Conservation (phyloP, 108 stramenopile species). For the Licmophora abbreviata region DNA sequence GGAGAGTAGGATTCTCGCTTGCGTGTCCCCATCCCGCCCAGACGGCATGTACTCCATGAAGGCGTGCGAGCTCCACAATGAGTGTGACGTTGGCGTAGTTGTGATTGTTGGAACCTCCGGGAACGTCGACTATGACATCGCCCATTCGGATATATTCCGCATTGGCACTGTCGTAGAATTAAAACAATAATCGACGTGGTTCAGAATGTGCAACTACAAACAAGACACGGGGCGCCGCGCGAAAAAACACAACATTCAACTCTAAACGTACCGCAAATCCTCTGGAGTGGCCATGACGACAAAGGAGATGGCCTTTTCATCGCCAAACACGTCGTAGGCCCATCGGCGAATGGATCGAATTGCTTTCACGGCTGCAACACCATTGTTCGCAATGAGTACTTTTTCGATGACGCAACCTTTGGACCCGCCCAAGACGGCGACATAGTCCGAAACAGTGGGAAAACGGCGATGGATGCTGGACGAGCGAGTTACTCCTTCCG, state of each 20-base stretch:
- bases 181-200: slow-evolving; percentile 3
- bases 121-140: slow-evolving; percentile 98
- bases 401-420: slow-evolving; percentile 71
- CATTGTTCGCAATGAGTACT: slow-evolving; percentile 89
- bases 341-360: slow-evolving; percentile 95
- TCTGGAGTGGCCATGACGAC: slow-evolving; percentile 99
- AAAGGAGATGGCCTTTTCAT: slow-evolving; percentile 89
- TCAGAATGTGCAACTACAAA: background rate
- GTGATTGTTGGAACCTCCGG: slow-evolving; percentile 99
- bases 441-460: slow-evolving; percentile 47
- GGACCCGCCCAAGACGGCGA: slow-evolving; percentile 53
- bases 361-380: slow-evolving; percentile 94
- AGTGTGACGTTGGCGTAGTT: slow-evolving; percentile 99
- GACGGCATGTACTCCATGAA: slow-evolving; percentile 97
- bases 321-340: slow-evolving; percentile 92
- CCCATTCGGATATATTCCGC: slow-evolving; percentile 99
- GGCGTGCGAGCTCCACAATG: slow-evolving; percentile 97
- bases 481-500: slow-evolving; percentile 3
- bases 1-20: slow-evolving; percentile 93
- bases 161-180: slow-evolving; percentile 72
- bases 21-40: slow-evolving; percentile 99
- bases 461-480: slow-evolving; percentile 65
- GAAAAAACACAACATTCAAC: slow-evolving; percentile 1
- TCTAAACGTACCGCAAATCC: slow-evolving; percentile 76
- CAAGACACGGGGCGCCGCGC: background rate